Conservation (phyloP, 106 monocot species). For the Agapanthus africanus region DNA sequence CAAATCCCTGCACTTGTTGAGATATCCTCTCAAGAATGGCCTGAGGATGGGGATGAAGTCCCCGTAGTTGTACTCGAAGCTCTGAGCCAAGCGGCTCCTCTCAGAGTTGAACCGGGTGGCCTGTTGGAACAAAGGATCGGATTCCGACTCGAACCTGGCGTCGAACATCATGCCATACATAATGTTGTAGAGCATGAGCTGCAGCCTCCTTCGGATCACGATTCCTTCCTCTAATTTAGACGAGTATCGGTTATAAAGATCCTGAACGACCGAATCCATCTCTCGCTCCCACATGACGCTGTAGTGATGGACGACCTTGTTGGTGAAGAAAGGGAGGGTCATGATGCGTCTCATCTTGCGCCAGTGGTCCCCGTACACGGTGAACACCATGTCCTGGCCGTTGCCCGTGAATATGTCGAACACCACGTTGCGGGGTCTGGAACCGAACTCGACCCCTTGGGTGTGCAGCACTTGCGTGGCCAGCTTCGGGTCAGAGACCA, state of each 20-base stretch:
- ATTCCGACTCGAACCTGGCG: conserved; percentile 22
- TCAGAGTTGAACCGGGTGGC: conserved; percentile 34
- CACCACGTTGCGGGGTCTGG: conserved; percentile 69
- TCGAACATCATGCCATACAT: conserved; percentile 60
- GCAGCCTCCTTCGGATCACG: conserved; percentile 30
- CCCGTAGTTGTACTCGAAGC: conserved; percentile 51
- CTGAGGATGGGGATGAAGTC: conserved; percentile 53
- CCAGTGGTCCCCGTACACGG: conserved; percentile 84
- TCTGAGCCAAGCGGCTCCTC: conserved; percentile 19
- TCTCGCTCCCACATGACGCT: conserved; percentile 59
- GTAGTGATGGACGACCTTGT: conserved; percentile 74
- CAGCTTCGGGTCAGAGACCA: conserved; percentile 65
- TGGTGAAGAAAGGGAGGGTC: conserved; percentile 86
- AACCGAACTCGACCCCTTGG: conserved; percentile 79
- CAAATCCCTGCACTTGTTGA: conserved; percentile 53
- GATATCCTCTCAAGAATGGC: conserved; percentile 47
- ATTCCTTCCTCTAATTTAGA: no score
- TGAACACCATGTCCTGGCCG: conserved; percentile 88
- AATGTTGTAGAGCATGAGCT: conserved; percentile 53
- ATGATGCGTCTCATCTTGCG: conserved; percentile 77
- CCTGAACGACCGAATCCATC: conserved; percentile 39
- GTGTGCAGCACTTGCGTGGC: conserved; percentile 37
- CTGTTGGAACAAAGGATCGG: conserved; percentile 34
- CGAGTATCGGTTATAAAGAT: conserved; percentile 26
- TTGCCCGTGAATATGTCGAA: conserved; percentile 77